Conservation (phyloP, 2,329 filamentous ascomycete genomes). For the Cercospora sp. region DNA sequence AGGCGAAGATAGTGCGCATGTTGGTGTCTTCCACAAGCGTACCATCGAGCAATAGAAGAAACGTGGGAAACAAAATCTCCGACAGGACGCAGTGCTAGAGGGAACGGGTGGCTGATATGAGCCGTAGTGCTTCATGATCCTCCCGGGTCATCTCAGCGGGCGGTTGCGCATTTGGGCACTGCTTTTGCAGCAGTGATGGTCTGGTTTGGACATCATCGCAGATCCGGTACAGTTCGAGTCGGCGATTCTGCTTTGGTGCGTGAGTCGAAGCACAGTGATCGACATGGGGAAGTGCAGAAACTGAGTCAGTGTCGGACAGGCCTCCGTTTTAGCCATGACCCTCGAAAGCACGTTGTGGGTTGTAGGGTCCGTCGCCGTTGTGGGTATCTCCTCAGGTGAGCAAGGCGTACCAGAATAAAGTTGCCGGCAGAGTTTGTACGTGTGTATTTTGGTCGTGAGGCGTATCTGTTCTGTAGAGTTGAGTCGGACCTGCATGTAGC, state of each 20-base stretch:
- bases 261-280: conserved; percentile 5
- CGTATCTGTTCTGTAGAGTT: background rate
- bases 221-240: background rate
- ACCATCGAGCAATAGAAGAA: background rate
- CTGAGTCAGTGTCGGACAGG: background rate
- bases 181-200: background rate
- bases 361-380: background rate
- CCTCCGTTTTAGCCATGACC: background rate
- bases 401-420: background rate
- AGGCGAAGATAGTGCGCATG: background rate
- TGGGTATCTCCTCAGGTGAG: background rate
- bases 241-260: background rate
- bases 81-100: background rate
- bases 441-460: background rate
- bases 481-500: background rate
- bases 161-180: background rate
- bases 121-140: background rate
- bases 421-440: background rate
- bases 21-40: background rate
- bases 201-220: background rate
- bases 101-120: background rate
- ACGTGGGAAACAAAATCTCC: background rate
- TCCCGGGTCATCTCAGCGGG: background rate
- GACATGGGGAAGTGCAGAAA: background rate
- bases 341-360: background rate